Evolutionary conservation across 2,329 filamentous ascomycete genomes (phyloP).

Genomic region (Colletotrichum plurivorum): DNA sequence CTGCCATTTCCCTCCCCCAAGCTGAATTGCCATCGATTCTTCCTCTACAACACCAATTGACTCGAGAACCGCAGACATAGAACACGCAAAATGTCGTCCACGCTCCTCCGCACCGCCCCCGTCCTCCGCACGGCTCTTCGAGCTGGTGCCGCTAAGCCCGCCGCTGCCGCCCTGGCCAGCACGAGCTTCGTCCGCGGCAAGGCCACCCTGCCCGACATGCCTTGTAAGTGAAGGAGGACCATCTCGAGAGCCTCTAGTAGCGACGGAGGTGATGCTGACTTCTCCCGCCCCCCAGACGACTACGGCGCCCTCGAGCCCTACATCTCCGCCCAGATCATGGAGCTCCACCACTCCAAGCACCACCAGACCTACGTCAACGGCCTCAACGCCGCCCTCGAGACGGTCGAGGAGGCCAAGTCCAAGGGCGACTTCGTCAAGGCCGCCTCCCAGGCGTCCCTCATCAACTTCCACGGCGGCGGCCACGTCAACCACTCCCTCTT

Average conservation of each 20-base stretch:
- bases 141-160: conserved; percentile 72
- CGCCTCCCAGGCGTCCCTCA: conserved; percentile 64
- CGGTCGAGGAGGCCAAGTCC: conserved; percentile 75
- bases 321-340: conserved; percentile 94
- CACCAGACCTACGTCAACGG: conserved; percentile 94
- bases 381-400: conserved; percentile 84
- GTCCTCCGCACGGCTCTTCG: conserved; percentile 80
- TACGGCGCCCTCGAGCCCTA: conserved; percentile 92
- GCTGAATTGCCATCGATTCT: neutral
- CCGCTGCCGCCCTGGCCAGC: conserved; percentile 76
- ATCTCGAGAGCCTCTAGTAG: no score
- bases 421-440: conserved; percentile 71
- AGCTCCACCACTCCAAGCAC: conserved; percentile 94
- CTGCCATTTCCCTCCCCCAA: neutral
- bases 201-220: conserved; percentile 93
- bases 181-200: conserved; percentile 87
- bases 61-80: conserved; percentile 21
- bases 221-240: conserved; percentile 57
- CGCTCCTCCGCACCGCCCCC: conserved; percentile 80
- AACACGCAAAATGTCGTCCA: conserved; percentile 75
- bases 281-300: conserved; percentile 77
- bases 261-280: neutral
- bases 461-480: conserved; percentile 88
- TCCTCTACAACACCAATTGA: neutral
- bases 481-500: conserved; percentile 91